Evolutionary conservation across 2,329 filamentous ascomycete species (phyloP), one percentile per base, ranked within the genome.

Genomic region (Penicillium rolfsii): DNA sequence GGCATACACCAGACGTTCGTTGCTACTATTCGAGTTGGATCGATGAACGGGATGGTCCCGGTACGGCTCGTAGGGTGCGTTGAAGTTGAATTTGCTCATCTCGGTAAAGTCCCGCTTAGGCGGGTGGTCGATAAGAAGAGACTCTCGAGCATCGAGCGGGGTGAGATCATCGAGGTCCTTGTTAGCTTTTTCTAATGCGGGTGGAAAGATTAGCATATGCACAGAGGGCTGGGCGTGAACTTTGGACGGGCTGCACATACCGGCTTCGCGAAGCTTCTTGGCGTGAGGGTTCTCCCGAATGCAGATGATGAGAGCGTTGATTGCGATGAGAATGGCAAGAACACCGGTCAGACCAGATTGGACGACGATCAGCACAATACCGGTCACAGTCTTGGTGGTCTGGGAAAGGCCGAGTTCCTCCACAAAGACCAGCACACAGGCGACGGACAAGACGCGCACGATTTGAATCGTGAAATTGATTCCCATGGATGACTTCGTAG

Each of bases 401-500:
- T 97, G 89, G 5, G 88, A 85, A 68, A 99, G 89, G 59, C 91
- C 91, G 57, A 99, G 87, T 79, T 98, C 89, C 74, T 98, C 90
- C 30, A 98, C 94, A 70, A 98, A 99, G 55, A 98, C 83, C 66
- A 99, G 80, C 69, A 98, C 91, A 79, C 93, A 97, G 57, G 87
- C 84, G 6, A 97, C 90, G 0, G 94, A 97, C 54, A 97, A 80
- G 12, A 97, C 90, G 46, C 95, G 91, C 19, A 97, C 92, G 40
- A 91, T 83, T 76, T 96, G 92, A 70, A 98, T 97, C 72, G 87
- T 82, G 71, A 96, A 93, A 80, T 97, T 97, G 83, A 99, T 93
- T 77, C 95, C 87, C 78, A 96, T 96, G 68, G 91, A 87, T 5
- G 93, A 93, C 74, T 89, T 91, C 71, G 91, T 89, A 75, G 93